phyloP scores from a whole-genome alignment of 148 eudicot species.

The Silene uniflora region DNA sequence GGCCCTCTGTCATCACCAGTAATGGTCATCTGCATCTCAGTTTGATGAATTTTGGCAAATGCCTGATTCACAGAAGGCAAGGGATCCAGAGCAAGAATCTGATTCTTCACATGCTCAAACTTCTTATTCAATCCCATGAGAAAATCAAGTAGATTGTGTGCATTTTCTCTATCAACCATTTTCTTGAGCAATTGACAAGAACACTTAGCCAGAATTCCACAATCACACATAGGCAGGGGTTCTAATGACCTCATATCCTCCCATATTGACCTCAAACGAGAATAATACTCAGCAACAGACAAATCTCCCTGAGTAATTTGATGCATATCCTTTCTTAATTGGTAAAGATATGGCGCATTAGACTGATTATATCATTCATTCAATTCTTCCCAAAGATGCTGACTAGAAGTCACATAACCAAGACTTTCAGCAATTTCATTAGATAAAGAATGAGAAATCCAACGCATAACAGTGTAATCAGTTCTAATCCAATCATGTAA shows the following conservation, averaged over 20 bases:
- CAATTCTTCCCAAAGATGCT: background rate
- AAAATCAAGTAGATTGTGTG: background rate
- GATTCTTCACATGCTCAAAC: too few species aligned
- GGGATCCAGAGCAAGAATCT: too few species aligned
- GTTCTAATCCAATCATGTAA: background rate
- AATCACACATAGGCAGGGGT: background rate
- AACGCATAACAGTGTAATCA: background rate
- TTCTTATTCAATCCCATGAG: background rate
- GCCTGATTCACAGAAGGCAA: too few species aligned
- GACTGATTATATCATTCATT: background rate
- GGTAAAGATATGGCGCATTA: background rate
- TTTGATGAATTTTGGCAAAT: too few species aligned
- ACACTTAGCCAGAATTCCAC: too few species aligned
- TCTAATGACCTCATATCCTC: background rate
- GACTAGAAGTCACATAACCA: background rate
- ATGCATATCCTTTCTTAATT: background rate
- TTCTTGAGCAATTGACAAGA: too few species aligned
- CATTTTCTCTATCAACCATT: background rate
- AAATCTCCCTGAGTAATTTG: background rate
- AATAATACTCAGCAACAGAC: background rate
- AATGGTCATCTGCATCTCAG: too few species aligned
- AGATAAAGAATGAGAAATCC: background rate
- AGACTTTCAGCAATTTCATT: background rate
- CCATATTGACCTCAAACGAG: background rate
- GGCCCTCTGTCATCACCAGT: too few species aligned